Conservation (phyloP, 768 basidiomycete species). For the Collybia nuda region DNA sequence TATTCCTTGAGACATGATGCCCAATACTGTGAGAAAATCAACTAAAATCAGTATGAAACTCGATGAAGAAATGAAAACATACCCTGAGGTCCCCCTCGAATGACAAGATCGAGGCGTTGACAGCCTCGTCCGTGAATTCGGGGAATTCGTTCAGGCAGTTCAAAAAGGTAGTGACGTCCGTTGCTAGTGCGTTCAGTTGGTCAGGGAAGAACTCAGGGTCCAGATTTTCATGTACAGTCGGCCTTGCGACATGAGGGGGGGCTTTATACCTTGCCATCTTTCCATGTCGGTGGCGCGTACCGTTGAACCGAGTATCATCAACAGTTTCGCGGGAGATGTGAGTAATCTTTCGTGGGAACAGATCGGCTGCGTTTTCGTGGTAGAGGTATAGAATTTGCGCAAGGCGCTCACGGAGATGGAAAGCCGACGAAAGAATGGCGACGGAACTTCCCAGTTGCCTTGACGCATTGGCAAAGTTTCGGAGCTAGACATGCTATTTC, state of each 20-base stretch:
- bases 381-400: constrained; percentile 70
- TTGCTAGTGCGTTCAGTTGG: constrained; percentile 60
- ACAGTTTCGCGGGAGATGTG: constrained; percentile 38
- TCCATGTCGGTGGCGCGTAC: constrained; percentile 28
- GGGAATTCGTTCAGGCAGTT: constrained; percentile 77
- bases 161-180: constrained; percentile 67
- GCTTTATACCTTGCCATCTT: constrained; percentile 34
- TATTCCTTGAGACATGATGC: constrained; percentile 69
- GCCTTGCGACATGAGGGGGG: constrained; percentile 50
- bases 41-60: neutral
- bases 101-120: constrained; percentile 63
- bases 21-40: constrained; percentile 54
- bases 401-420: constrained; percentile 67
- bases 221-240: constrained; percentile 53
- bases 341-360: constrained; percentile 68
- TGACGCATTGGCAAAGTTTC: constrained; percentile 75
- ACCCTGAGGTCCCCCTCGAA: constrained; percentile 74
- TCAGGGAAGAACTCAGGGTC: constrained; percentile 68
- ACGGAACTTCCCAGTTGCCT: constrained; percentile 78
- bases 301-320: constrained; percentile 24
- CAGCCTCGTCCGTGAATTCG: constrained; percentile 73
- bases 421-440: constrained; percentile 73
- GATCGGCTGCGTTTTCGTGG: constrained; percentile 71
- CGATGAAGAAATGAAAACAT: constrained; percentile 10
- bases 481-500: constrained; percentile 41